Conservation (phyloP, 2,329 filamentous ascomycete genomes). For the Botrytis porri region DNA sequence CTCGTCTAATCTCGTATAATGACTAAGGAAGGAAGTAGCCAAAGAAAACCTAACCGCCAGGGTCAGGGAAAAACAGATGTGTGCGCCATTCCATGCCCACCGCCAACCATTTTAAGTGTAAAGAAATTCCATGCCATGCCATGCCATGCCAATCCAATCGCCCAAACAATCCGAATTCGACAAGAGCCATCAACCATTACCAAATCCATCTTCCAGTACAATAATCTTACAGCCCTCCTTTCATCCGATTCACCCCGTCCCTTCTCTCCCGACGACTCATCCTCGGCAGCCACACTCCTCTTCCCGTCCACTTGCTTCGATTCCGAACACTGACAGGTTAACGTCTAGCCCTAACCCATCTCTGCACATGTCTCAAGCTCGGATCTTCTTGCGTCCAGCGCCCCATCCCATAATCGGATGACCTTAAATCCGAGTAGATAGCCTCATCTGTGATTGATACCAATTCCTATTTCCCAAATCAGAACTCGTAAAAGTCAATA, state of each 20-base stretch:
- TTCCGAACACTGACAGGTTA: constrained; percentile 20
- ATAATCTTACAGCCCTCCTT: not conserved
- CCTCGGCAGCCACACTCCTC: not conserved
- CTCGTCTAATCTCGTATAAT: constrained; percentile 1
- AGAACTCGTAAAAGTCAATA: not conserved
- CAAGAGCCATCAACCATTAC: constrained; percentile 2
- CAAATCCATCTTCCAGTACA: not conserved
- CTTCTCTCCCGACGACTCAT: not conserved
- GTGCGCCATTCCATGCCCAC: constrained; percentile 19
- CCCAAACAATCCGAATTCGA: not conserved
- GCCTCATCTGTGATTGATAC: constrained; percentile 56
- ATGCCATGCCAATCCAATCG: not conserved
- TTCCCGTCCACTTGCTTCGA: not conserved
- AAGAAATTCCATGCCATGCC: not conserved
- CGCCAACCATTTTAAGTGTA: constrained; percentile 7
- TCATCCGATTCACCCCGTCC: not conserved
- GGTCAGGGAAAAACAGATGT: constrained; percentile 11
- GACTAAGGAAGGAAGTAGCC: not conserved
- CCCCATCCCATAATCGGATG: constrained; percentile 52
- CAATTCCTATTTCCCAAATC: constrained; percentile 46
- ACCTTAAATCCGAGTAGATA: constrained; percentile 55
- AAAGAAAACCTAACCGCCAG: constrained; percentile 12
- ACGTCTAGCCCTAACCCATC: constrained; percentile 52
- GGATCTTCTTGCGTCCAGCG: constrained; percentile 64
- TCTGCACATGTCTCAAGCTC: constrained; percentile 53